Percentiles rank a stretch among this genome's conserved stretches.
These are phyloP conservation scores for Blastocystis hominis DNA, from an alignment of 352 stramenopile species.

Conservation along the genomic window DNA sequence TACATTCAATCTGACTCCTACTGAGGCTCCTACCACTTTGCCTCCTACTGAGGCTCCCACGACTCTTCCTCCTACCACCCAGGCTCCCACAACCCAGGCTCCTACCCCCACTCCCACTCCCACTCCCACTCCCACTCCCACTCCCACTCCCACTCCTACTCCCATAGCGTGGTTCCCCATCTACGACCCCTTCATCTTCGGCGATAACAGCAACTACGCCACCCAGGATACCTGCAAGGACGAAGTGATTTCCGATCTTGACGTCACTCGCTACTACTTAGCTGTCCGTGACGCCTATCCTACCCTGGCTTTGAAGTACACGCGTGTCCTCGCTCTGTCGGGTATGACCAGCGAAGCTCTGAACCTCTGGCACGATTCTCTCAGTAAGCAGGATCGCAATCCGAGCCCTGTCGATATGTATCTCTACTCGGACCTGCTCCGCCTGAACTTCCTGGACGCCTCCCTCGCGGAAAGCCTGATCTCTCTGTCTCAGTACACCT, in stretches of 20 bases:
- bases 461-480: neutral
- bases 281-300: neutral
- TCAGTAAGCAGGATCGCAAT: neutral
- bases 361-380: neutral
- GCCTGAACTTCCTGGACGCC: neutral
- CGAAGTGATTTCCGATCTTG: neutral
- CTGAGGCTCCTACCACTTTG: too few relatives aligned
- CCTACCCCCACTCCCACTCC: neutral
- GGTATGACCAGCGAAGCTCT: neutral
- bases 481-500: neutral
- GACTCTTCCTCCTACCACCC: too few relatives aligned
- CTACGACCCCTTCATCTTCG: neutral
- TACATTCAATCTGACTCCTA: too few relatives aligned
- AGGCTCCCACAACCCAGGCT: too few relatives aligned
- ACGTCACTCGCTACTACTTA: neutral
- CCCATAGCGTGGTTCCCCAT: neutral
- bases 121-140: neutral
- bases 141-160: neutral
- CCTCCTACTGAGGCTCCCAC: too few relatives aligned
- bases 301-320: neutral
- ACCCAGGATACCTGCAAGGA: neutral
- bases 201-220: constrained; percentile 1
- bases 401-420: constrained; percentile 1
- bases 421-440: neutral
- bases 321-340: neutral